Conservation (phyloP, 257 asterid genomes). For the Solanum bulbocastanum region DNA sequence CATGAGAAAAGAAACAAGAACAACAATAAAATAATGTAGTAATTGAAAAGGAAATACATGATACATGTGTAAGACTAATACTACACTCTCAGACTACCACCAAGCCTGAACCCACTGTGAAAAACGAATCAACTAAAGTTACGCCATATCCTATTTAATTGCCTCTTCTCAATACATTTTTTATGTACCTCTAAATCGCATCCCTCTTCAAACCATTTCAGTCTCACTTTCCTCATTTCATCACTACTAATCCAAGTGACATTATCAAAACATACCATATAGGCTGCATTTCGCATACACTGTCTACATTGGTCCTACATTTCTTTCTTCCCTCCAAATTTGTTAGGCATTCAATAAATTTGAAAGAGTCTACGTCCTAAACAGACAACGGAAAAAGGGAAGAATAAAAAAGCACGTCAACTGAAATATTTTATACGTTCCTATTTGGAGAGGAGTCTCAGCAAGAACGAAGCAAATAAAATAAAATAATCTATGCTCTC, state of each 20-base stretch:
- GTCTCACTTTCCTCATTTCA: neutral
- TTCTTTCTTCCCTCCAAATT: neutral
- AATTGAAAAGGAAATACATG: neutral
- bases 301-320: neutral
- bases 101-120: neutral
- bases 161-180: neutral
- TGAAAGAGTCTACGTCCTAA: neutral
- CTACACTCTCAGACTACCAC: neutral
- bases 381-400: neutral
- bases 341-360: neutral
- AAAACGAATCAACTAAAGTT: neutral
- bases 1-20: neutral
- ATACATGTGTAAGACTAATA: neutral
- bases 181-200: too few species aligned
- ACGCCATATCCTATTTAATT: rapidly evolving
- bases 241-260: neutral
- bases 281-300: neutral
- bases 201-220: neutral
- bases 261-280: neutral
- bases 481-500: neutral
- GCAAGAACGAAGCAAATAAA: neutral
- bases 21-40: neutral
- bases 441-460: too few species aligned
- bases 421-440: neutral
- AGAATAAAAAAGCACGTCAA: too few species aligned